Evolutionary conservation across 495 filamentous ascomycete species (phyloP), one percentile per base, ranked within the genome.

Genomic region (Penicillium ucsense): DNA sequence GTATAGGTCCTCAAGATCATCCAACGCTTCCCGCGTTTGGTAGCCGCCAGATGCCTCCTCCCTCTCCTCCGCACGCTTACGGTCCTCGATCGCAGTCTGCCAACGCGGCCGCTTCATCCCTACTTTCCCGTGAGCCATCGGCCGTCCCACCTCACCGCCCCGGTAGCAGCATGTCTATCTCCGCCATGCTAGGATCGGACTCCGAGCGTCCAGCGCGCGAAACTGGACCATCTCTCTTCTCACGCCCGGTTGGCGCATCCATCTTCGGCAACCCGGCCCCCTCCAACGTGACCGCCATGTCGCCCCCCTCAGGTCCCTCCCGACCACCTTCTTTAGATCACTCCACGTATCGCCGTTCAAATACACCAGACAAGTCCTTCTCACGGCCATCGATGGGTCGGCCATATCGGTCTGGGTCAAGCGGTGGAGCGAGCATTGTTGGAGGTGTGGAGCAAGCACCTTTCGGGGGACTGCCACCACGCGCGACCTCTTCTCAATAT

Each of bases 81-180:
- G 59, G 65, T 35, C 59, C 67, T 35, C 63, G 73, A 47, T 66
- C 65, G 35, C 66, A 67, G 51, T 63, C 73, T 27, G 65, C 61
- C 40, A 63, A 64, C 53, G 55, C 72, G 36, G 62, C 65, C 36
- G 51, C 71, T 32, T 66, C 67, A 35, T 68, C 73, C 42, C 75
- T 77, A 48, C 59, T 68, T 39, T 64, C 65, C 31, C 75, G 81
- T 54, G 79, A 85, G 51, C 64, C 73, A 43, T 67, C 72, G 8
- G 59, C 66, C 42, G 65, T 61, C 40, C 60, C 73, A 38, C 56
- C 65, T 32, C 69, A 76, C 61, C 76, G 80, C 35, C 76, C 76
- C 7, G 80, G 81, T 9, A 85, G 85, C 65, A 86, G 85, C 71
- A 97, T 98, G 92, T 94, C 92, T 20, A 98, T 98, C 57, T 92